Conservation (phyloP, 371 early-diverging fungal genomes). For the Mortierella polycephala region DNA sequence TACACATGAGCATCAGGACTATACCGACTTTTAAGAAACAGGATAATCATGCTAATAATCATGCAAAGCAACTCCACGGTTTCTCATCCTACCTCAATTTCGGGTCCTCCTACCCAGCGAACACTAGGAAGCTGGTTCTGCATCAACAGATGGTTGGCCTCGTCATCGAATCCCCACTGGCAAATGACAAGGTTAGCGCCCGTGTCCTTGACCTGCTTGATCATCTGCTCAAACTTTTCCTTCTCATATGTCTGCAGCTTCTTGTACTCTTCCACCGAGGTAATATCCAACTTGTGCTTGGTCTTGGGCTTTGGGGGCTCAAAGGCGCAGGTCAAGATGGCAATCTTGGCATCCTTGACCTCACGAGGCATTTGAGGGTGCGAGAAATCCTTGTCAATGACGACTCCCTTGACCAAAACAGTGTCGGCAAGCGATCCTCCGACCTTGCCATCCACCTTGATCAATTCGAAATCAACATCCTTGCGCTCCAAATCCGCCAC, state of each 20-base stretch:
- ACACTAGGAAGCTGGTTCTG: constrained; percentile 99
- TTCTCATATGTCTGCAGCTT: constrained; percentile 96
- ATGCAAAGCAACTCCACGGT: neutral
- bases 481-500: constrained; percentile 99
- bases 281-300: constrained; percentile 99
- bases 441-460: constrained; percentile 99
- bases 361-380: constrained; percentile 99
- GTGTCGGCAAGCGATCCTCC: constrained; percentile 97
- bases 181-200: constrained; percentile 99
- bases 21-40: too few relatives aligned
- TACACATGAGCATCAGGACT: too few relatives aligned
- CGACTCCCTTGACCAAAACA: constrained; percentile 96
- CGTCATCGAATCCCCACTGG: constrained; percentile 99
- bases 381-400: constrained; percentile 99
- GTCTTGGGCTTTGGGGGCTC: constrained; percentile 99
- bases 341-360: constrained; percentile 96
- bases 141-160: constrained; percentile 99
- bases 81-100: constrained; percentile 82
- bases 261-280: constrained; percentile 97
- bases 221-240: constrained; percentile 98
- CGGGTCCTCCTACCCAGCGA: constrained; percentile 99
- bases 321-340: constrained; percentile 99
- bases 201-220: constrained; percentile 94
- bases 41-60: too few relatives aligned
- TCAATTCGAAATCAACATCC: constrained; percentile 99